Evolutionary conservation across 2,329 filamentous ascomycete species (phyloP), one percentile per base, ranked within the genome.

Genomic region (Cladosporium austrohemisphaericum): DNA sequence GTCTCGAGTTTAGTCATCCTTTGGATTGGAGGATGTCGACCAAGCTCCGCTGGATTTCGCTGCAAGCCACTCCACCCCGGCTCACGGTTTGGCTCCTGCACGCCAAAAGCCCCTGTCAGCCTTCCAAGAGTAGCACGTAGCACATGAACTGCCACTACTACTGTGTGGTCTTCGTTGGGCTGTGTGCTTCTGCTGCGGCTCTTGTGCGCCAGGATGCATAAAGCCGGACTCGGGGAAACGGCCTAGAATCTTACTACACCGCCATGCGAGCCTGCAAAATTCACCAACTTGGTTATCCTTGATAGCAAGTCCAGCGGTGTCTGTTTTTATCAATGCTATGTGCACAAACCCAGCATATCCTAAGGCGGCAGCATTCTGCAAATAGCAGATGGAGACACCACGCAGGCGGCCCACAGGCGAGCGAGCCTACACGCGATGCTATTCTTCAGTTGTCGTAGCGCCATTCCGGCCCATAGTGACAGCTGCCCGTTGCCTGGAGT

Each of bases 1-100:
- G 43, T 25, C 11, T 13, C 44, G 22, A 13, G 23, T 28, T 47
- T 47, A 47, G 44, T 47, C 44, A 47, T 47, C 44, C 44, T 47
- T 14, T 32, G 28, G 13, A 20, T 31, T 41, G 26, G 38, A 41
- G 38, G 23, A 45, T 45, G 41, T 29, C 41, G 41, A 45, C 31
- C n/a, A 31, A n/a, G 31, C 41, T 35, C 41, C 41, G 28, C 31
- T 31, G 19, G 29, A n/a, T 22, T 35, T 23, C 25, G 41, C 29
- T 31, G 29, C 41, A 45, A 33, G 41, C 41, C 41, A 35, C 41
- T 13, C 5, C 14, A 31, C 29, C 29, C 31, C 22, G 41, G 41
- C 41, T 14, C 26, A 18, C 20, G 19, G 19, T 38, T 25, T 38
- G 16, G 29, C 41, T 35, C 20, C 29, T 18, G n/a, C 22, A 18